A percentile compares a stretch with the other conserved stretches of the same genome.
phyloP scores from a whole-genome alignment of 2,329 filamentous ascomycete genomes.

The Phoma sp. region DNA sequence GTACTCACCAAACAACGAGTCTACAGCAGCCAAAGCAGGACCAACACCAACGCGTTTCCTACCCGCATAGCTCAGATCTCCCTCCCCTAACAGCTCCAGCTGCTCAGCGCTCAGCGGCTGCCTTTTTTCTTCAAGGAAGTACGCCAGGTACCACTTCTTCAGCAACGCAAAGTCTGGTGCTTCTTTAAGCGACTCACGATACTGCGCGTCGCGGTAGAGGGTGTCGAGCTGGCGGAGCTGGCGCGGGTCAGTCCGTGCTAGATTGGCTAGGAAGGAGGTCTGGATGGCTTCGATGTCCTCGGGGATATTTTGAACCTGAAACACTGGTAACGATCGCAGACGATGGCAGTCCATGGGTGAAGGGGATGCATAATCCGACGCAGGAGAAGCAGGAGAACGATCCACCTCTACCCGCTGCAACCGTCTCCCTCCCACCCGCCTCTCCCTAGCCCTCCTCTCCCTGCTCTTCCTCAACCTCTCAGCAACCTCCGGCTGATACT shows the following conservation, averaged over 20 bases:
- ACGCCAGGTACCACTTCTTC: background rate
- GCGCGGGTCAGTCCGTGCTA: background rate
- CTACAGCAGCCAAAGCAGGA: background rate
- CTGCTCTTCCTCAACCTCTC: background rate
- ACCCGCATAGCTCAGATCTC: background rate
- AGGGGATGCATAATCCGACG: background rate
- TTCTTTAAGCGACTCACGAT: background rate
- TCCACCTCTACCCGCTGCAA: background rate
- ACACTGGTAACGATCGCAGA: background rate
- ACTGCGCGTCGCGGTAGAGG: background rate
- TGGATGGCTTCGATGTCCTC: background rate
- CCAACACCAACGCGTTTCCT: background rate
- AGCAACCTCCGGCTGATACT: background rate
- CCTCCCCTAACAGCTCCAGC: background rate
- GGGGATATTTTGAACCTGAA: background rate
- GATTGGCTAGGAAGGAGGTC: background rate
- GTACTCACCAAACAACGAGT: background rate
- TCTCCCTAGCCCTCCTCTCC: background rate
- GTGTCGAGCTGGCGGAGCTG: background rate
- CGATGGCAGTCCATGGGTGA: background rate
- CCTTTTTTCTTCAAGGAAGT: background rate
- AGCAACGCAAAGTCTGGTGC: background rate
- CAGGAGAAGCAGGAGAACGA: background rate
- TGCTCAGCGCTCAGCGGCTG: background rate
- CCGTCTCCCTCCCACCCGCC: background rate